Conservation (phyloP, 1,284 basidiomycete genomes). For the Rhodotorula sp. region DNA sequence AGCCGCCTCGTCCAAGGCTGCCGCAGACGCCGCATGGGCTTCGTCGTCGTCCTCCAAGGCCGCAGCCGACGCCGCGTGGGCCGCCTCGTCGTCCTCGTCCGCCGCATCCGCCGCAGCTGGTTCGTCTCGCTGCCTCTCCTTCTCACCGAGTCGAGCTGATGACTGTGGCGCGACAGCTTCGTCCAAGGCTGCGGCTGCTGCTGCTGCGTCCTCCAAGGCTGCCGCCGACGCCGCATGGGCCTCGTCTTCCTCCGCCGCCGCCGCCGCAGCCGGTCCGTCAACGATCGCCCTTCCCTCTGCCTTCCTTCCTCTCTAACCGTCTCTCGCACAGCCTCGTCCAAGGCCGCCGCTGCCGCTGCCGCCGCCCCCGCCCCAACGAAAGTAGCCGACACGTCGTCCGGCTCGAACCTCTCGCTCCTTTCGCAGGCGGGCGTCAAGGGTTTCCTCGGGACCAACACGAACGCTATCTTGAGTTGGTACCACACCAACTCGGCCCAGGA, state of each 20-base stretch:
- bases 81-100: slow-evolving; percentile 1
- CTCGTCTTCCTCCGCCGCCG: neutral
- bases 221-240: neutral
- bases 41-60: slow-evolving; percentile 1
- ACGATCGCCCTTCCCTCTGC: neutral
- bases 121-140: too few species aligned
- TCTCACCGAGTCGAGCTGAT: too few species aligned
- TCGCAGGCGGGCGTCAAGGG: slow-evolving; percentile 13
- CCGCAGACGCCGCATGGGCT: slow-evolving; percentile 5
- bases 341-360: too few species aligned
- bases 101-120: neutral
- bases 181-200: neutral
- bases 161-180: too few species aligned
- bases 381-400: slow-evolving; percentile 23
- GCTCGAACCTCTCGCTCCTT: slow-evolving; percentile 20
- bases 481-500: slow-evolving; percentile 25
- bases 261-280: neutral
- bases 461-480: slow-evolving; percentile 35
- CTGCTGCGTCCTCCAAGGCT: neutral
- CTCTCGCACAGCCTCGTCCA: too few species aligned
- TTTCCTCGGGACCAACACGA: slow-evolving; percentile 28
- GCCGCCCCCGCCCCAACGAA: slow-evolving; percentile 12
- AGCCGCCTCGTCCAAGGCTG: slow-evolving; percentile 9
- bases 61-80: slow-evolving; percentile 1
- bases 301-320: neutral